Conservation (phyloP, 1,284 basidiomycete genomes). For the Filobasidium uniguttulatum region DNA sequence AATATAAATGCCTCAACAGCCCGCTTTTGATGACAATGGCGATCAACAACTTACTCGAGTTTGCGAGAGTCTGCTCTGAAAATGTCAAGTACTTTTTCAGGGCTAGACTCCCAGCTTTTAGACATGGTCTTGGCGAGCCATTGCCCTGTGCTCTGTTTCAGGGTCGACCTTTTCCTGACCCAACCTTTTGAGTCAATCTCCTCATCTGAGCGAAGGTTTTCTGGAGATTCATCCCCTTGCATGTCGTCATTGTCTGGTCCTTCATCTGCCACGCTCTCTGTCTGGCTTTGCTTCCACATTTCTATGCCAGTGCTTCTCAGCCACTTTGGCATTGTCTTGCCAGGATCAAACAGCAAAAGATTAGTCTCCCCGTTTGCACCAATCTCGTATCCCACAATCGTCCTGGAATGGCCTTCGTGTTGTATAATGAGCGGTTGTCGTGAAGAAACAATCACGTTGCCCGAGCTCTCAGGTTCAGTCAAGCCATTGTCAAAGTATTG, state of each 20-base stretch:
- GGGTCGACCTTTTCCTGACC: constrained; percentile 26
- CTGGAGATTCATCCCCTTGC: neutral
- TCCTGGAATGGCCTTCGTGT: constrained; percentile 68
- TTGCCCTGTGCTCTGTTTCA: neutral
- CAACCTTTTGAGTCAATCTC: constrained; percentile 26
- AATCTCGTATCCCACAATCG: constrained; percentile 66
- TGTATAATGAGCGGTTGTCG: constrained; percentile 34
- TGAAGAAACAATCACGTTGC: constrained; percentile 3
- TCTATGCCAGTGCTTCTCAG: constrained; percentile 14
- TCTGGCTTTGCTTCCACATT: constrained; percentile 18
- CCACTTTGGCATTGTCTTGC: constrained; percentile 40
- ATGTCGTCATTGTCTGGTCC: neutral
- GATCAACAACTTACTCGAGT: constrained; percentile 41
- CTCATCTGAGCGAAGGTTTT: constrained; percentile 22
- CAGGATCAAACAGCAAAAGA: constrained; percentile 63
- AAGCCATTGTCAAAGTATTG: neutral
- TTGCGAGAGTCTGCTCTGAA: constrained; percentile 43
- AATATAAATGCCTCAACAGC: neutral
- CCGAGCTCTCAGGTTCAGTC: neutral
- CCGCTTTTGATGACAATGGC: neutral
- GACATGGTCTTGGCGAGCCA: neutral
- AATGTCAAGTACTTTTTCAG: constrained; percentile 37
- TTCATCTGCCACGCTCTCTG: constrained; percentile 14
- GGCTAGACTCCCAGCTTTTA: constrained; percentile 21
- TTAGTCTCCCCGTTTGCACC: constrained; percentile 46